Conservation (phyloP, 768 basidiomycete genomes). For the Leucosporidium creatinivorum region DNA sequence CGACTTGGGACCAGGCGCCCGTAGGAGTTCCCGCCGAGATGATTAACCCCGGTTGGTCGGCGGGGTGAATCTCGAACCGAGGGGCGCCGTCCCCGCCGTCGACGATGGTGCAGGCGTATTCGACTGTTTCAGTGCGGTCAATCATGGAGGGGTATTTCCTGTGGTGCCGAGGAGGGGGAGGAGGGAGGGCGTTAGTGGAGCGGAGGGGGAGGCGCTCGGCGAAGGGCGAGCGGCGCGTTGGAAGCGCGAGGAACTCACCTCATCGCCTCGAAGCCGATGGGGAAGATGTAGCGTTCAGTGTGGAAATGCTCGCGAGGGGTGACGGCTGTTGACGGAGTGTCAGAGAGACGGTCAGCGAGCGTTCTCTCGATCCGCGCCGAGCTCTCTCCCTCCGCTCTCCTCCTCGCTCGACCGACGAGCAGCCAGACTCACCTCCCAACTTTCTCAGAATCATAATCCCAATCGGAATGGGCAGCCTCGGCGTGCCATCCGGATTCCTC, state of each 20-base stretch:
- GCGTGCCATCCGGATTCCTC: constrained; percentile 55
- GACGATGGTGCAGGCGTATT: constrained; percentile 74
- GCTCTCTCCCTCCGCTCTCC: no score
- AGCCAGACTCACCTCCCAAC: constrained; percentile 53
- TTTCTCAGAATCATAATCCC: constrained; percentile 77
- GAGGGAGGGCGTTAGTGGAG: neutral
- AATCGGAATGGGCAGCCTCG: constrained; percentile 68
- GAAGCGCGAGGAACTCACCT: constrained; percentile 47
- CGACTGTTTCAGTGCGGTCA: constrained; percentile 58
- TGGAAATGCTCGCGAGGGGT: constrained; percentile 63
- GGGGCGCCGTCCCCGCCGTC: constrained; percentile 73
- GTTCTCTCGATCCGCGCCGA: no score
- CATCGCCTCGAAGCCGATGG: constrained; percentile 75
- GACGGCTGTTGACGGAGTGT: neutral
- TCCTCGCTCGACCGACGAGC: no score
- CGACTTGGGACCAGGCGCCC: constrained; percentile 76
- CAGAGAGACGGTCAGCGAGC: constrained; percentile 39
- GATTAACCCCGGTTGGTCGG: constrained; percentile 61
- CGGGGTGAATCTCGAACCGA: constrained; percentile 73
- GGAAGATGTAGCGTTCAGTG: constrained; percentile 81
- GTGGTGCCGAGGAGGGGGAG: neutral
- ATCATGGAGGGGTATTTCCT: constrained; percentile 74
- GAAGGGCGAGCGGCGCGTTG: neutral
- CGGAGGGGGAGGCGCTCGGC: constrained; percentile 2
- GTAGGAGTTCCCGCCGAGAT: constrained; percentile 81